Base-by-base conservation (phyloP, 2,329 filamentous ascomycete species). In the Cladophialophora immunda region DNA sequence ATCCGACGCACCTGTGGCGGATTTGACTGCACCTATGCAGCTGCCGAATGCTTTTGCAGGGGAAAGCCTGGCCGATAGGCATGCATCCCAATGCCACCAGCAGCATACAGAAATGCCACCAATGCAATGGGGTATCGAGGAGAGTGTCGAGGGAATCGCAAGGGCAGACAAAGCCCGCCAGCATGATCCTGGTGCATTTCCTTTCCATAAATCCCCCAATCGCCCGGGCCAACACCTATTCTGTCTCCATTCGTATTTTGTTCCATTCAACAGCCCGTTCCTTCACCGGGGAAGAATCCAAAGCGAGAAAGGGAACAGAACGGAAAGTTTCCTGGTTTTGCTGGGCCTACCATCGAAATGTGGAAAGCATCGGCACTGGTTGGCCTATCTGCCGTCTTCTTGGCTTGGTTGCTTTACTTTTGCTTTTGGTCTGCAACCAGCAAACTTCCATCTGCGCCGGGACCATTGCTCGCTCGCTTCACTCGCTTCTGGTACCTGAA, bases 381-480 rank as follows among this genome's bases (percentile, higher is more conserved):
- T 55, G 52, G 52, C n/a, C 13, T 55, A 15, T 30, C 19, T 1
- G 27, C 27, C 6, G 1, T 55, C n/a, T 8, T 13, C 11, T 6
- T 55, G 15, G 25, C 25, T 30, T 55, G 52, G 52, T 17, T 55
- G 27, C 30, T 55, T 8, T 55, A 55, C 30, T 55, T 55, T 7
- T 29, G 11, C 52, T 30, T 34, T 13, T 25, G 52, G 27, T 30
- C 19, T 22, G 52, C 25, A 3, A 55, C 52, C 5, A 55, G 30
- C 52, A 55, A 32, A 22, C 27, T 55, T 9, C 52, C 52, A 8
- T 19, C 52, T 11, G 27, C 52, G 11, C 80, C 81, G 0, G 81
- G 81, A 0, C 81, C 80, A 0, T 78, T 79, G 25, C 47, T 76
- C 19, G 80, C 78, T 3, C 78, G 77, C 1, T 76, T 81, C 53